Percentiles rank a stretch among this genome's conserved stretches.
These are phyloP conservation scores for Starmerella apicola DNA, from an alignment of 805 yeast species.

Conservation along the genomic window DNA sequence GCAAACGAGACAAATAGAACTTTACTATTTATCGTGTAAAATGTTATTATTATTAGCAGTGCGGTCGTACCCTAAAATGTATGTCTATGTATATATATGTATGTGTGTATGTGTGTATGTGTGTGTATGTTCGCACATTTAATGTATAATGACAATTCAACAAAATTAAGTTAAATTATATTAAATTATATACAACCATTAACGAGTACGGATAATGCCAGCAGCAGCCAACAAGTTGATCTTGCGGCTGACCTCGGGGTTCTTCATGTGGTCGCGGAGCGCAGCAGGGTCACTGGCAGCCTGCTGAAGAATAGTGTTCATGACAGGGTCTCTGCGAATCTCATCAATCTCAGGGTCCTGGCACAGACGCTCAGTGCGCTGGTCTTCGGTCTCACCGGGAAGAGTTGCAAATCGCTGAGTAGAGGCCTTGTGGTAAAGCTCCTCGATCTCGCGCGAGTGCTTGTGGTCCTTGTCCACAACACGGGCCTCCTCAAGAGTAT, in stretches of 20 bases:
- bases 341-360: conserved; percentile 89
- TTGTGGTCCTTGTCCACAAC: conserved; percentile 53
- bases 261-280: conserved; percentile 92
- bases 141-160: not conserved
- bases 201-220: conserved; percentile 88
- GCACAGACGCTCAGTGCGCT: conserved; percentile 79
- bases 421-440: conserved; percentile 63
- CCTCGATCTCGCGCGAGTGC: conserved; percentile 67
- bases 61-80: too few species aligned
- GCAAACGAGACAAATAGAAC: too few species aligned
- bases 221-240: conserved; percentile 85
- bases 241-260: conserved; percentile 83
- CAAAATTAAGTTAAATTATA: not conserved
- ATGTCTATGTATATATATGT: too few species aligned
- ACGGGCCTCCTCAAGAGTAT: conserved; percentile 69
- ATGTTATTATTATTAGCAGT: too few species aligned
- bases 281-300: conserved; percentile 95
- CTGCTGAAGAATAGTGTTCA: conserved; percentile 89
- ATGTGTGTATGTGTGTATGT: not conserved
- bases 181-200: conserved; percentile 4
- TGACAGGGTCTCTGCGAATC: conserved; percentile 90
- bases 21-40: too few species aligned
- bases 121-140: not conserved
- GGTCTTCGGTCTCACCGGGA: conserved; percentile 86
- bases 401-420: conserved; percentile 63